A percentile compares a stretch with the other conserved stretches of the same genome.
These are phyloP conservation scores for Suillus lakei DNA, from an alignment of 768 basidiomycete species.

Conservation along the genomic window DNA sequence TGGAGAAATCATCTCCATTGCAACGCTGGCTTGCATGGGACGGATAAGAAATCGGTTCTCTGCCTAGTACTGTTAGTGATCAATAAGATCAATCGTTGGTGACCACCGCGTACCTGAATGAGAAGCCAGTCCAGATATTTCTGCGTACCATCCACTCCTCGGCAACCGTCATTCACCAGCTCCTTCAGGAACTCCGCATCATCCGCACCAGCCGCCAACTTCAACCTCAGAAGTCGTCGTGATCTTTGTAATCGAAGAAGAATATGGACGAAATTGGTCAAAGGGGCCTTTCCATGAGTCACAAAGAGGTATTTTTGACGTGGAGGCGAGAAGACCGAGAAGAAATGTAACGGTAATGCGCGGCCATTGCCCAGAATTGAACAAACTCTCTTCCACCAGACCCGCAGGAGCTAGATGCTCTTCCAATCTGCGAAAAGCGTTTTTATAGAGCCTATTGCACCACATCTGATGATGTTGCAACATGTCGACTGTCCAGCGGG, in stretches of 20 bases:
- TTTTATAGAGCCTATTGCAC: conserved; percentile 5
- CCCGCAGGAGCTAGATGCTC: conserved; percentile 17
- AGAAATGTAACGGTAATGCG: conserved; percentile 34
- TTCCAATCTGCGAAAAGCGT: conserved; percentile 5
- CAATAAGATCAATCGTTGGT: not conserved
- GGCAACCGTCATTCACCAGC: conserved; percentile 21
- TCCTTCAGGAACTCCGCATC: conserved; percentile 22
- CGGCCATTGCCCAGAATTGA: conserved; percentile 38
- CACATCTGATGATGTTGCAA: conserved; percentile 8
- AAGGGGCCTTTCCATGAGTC: conserved; percentile 31
- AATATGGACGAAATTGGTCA: conserved; percentile 33
- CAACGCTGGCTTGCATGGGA: conserved; percentile 30
- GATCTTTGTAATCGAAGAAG: conserved; percentile 40
- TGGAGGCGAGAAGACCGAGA: conserved; percentile 32
- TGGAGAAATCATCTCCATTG: conserved; percentile 38
- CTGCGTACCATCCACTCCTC: conserved; percentile 19
- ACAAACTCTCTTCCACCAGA: conserved; percentile 17
- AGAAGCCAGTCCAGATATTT: conserved; percentile 25
- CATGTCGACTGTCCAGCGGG: not conserved
- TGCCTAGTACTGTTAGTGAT: conserved; percentile 25
- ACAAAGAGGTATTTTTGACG: conserved; percentile 16
- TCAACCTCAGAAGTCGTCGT: conserved; percentile 35
- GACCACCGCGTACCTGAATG: conserved; percentile 18
- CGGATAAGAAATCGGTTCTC: conserved; percentile 32
- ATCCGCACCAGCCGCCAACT: conserved; percentile 14